Evolutionary conservation across 768 basidiomycete genomes (phyloP), one percentile per base, ranked within the genome.

Genomic region (Boletus rubescentipes): DNA sequence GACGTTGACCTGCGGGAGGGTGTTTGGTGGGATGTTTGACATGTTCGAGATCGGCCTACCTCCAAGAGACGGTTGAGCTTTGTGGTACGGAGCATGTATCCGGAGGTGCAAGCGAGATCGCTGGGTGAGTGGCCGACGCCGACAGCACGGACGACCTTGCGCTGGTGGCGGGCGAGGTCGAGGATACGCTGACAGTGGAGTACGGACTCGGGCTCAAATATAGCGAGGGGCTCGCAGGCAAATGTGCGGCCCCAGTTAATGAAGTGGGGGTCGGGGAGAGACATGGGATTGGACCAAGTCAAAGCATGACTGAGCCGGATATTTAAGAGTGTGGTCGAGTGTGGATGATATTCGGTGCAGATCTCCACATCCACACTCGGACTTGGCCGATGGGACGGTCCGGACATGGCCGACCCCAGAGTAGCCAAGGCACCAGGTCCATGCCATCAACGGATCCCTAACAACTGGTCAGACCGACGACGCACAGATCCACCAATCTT

Each of bases 61-160:
- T 91, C 85, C 41, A 95, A 68, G 32, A 96, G 69, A 38, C 79
- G 75, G 69, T 88, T 79, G 49, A 98, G 72, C 63, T 80, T 82
- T 39, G 84, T 84, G 54, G 90, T 90, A 49, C 88, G 79, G 52
- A 98, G 72, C 85, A 98, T 89, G 73, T 83, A 94, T 11, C 85
- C 91, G 47, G 75, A 80, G 0, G 94, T 97, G 72, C 93, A 98
- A 0, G 92, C 90, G 46, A 98, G 78, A 73, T 99, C 96, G 65
- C 87, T 90, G 21, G 96, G 96, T 53, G 89, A 91, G 73, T 98
- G 95, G 2, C 95, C 96, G 15, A 92, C 85, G 12, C 93, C 97
- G 12, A 86, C 88, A 1, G 91, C 89, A 51, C 93, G 84, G 32
- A 98, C 77, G 20, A 80, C 76, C 65, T 81, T 84, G 15, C 79